These are phyloP conservation scores for Rhodosporidiobolus sp. DNA, from an alignment of 768 basidiomycete species.

Conservation along the genomic window DNA sequence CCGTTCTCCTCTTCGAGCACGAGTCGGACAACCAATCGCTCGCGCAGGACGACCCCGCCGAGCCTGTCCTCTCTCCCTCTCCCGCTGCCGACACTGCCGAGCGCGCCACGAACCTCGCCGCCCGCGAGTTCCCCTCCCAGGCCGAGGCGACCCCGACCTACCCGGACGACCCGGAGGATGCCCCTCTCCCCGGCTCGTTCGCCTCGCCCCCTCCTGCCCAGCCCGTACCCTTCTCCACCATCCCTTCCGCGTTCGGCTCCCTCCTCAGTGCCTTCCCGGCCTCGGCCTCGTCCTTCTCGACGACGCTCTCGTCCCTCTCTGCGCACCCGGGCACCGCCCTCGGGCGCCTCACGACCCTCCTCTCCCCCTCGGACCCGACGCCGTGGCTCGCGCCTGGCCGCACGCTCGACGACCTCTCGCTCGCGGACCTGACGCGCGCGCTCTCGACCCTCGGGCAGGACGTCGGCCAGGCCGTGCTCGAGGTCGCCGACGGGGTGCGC, in stretches of 20 bases:
- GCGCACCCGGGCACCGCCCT: neutral
- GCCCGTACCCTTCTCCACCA: too few species aligned
- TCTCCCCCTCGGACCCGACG: neutral
- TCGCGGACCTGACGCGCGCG: neutral
- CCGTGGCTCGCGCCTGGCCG: neutral
- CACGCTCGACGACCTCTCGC: neutral
- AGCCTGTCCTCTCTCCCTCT: neutral
- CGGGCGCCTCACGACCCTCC: conserved; percentile 7
- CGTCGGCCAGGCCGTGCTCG: neutral
- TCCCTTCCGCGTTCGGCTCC: neutral
- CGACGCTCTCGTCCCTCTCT: neutral
- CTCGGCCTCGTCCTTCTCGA: neutral
- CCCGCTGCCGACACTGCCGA: neutral
- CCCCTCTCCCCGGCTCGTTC: neutral
- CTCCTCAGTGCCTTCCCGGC: neutral
- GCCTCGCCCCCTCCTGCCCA: neutral
- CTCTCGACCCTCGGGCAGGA: neutral
- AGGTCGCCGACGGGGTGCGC: conserved; percentile 11
- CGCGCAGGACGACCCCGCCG: neutral
- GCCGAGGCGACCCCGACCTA: neutral
- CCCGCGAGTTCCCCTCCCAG: neutral
- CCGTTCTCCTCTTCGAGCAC: neutral
- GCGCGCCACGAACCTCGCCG: neutral
- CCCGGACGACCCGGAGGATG: neutral
- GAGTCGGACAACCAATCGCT: neutral